Conservation (phyloP, 257 asterid genomes). For the Prunella vulgaris region DNA sequence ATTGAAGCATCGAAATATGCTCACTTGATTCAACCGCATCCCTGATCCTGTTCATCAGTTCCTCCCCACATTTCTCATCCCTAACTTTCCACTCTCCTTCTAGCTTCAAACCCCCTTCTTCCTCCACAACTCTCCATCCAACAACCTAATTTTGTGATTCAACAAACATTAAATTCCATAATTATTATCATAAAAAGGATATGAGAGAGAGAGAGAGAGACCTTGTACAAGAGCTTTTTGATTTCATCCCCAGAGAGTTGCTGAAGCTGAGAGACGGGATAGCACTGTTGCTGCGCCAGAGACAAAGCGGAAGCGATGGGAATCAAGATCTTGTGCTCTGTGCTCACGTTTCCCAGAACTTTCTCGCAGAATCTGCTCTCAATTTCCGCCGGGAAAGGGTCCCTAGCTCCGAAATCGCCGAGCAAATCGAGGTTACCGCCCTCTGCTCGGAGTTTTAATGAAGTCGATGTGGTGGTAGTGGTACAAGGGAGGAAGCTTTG, state of each 20-base stretch:
- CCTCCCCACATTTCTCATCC: slow-evolving; percentile 61
- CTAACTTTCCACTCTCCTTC: slow-evolving; percentile 76
- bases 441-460: slow-evolving; percentile 29
- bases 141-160: slow-evolving; percentile 42
- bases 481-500: background rate
- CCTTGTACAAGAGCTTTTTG: slow-evolving; percentile 62
- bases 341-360: slow-evolving; percentile 47
- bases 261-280: slow-evolving; percentile 38
- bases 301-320: slow-evolving; percentile 70
- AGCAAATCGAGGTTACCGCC: slow-evolving; percentile 27
- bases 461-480: slow-evolving; percentile 7
- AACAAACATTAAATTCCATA: background rate
- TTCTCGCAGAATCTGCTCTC: slow-evolving; percentile 75
- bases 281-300: slow-evolving; percentile 47
- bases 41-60: slow-evolving; percentile 56
- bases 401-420: slow-evolving; percentile 93
- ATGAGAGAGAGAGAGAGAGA: background rate
- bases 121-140: slow-evolving; percentile 69
- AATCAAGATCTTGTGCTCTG: slow-evolving; percentile 85
- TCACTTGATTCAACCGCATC: slow-evolving; percentile 51
- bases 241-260: slow-evolving; percentile 51
- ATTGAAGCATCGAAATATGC: slow-evolving; percentile 51
- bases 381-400: slow-evolving; percentile 84
- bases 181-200: background rate
- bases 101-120: slow-evolving; percentile 50